Conservation (phyloP, 23 red algal genomes). For the Pyropia haitanensis region DNA sequence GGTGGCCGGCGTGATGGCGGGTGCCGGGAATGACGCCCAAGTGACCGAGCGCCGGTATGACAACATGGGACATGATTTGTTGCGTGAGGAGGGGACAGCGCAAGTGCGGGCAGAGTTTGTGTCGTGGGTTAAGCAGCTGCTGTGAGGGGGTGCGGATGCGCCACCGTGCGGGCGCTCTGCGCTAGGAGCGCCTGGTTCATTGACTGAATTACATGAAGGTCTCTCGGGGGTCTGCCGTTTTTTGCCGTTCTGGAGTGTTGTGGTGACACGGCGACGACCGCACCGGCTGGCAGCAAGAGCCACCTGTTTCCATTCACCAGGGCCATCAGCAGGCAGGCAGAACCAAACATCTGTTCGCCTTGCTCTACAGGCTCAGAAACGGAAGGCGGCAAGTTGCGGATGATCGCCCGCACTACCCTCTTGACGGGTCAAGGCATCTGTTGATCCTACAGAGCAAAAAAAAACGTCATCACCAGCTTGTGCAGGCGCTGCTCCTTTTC, state of each 20-base stretch:
- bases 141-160: no score
- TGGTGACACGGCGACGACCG: no score
- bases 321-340: conserved; percentile 29
- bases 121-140: no score
- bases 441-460: conserved; percentile 27
- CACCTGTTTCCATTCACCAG: conserved; percentile 50
- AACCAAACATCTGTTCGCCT: conserved; percentile 43
- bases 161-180: no score
- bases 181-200: no score
- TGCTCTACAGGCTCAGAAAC: conserved; percentile 20
- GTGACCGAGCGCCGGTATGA: neutral
- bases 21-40: conserved; percentile 3
- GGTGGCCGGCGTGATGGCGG: conserved; percentile 16
- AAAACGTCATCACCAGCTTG: conserved; percentile 29
- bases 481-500: conserved; percentile 10
- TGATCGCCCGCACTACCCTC: neutral
- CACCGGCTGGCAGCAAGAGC: conserved; percentile 4
- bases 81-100: conserved; percentile 7
- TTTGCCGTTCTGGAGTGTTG: no score
- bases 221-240: no score
- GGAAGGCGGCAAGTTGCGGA: conserved; percentile 4
- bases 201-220: no score
- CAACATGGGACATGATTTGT: conserved; percentile 33
- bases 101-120: no score
- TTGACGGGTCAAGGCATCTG: conserved; percentile 27